phyloP scores from a whole-genome alignment of 176 grass and related monocot genomes.

The bread wheat (Triticum aestivum) region DNA sequence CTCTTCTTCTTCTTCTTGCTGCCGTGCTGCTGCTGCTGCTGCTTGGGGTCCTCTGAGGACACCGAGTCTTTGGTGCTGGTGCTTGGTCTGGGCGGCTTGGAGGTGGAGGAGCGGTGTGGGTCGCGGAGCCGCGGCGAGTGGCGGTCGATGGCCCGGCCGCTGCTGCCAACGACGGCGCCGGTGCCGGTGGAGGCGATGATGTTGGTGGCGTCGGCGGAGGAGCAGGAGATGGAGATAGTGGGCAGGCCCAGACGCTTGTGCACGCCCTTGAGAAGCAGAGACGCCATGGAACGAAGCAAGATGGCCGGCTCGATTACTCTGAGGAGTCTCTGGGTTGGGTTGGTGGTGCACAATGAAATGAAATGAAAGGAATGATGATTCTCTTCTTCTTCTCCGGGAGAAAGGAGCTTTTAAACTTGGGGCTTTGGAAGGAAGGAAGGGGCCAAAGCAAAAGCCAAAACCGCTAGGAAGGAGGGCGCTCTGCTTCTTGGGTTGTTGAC shows the following conservation, averaged over 20 bases:
- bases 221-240: constrained; percentile 44
- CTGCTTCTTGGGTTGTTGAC: too few relatives aligned
- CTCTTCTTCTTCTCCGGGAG: too few relatives aligned
- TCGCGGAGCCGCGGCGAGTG: constrained; percentile 47
- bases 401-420: too few relatives aligned
- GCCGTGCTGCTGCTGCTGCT: background rate
- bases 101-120: constrained; percentile 25
- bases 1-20: constrained; percentile 23
- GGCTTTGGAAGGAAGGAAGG: too few relatives aligned
- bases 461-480: too few relatives aligned
- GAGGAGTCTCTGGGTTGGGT: background rate
- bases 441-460: too few relatives aligned
- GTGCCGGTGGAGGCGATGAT: background rate
- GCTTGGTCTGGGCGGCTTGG: background rate
- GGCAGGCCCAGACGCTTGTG: constrained; percentile 40
- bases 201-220: constrained; percentile 58
- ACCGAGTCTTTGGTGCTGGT: background rate
- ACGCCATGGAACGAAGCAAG: constrained; percentile 36
- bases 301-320: background rate
- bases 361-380: too few relatives aligned
- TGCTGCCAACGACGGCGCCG: background rate
- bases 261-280: constrained; percentile 53
- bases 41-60: background rate
- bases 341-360: background rate
- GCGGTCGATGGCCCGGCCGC: constrained; percentile 46